Percentiles rank a stretch among this genome's conserved stretches.
Conservation (phyloP, 805 yeast species). For the Yueomyces sinensis region DNA sequence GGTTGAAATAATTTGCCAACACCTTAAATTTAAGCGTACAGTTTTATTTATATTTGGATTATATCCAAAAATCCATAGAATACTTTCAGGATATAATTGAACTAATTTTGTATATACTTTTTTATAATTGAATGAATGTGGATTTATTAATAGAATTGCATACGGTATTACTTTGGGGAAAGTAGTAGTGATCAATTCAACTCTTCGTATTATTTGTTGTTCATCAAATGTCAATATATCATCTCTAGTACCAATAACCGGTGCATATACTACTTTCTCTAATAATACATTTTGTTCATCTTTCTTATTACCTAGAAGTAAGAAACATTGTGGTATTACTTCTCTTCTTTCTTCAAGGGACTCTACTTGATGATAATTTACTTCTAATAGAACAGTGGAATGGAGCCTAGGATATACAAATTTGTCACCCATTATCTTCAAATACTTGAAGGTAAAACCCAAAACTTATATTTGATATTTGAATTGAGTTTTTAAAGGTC, state of each 20-base stretch:
- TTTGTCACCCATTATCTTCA: too few relatives aligned
- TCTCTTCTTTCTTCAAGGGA: neutral
- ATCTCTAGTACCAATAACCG: neutral
- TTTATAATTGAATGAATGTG: slow-evolving; percentile 4
- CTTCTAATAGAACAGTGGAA: slow-evolving; percentile 5
- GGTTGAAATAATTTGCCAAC: neutral
- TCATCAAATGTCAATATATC: slow-evolving; percentile 3
- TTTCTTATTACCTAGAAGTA: slow-evolving; percentile 5
- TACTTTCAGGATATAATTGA: neutral
- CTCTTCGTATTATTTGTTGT: slow-evolving; percentile 2
- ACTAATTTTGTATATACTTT: slow-evolving; percentile 1
- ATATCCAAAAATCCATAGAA: slow-evolving; percentile 5
- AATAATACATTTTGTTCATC: neutral
- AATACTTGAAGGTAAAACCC: too few relatives aligned
- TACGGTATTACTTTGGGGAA: slow-evolving; percentile 2
- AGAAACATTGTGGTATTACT: slow-evolving; percentile 6
- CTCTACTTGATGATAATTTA: slow-evolving; percentile 6
- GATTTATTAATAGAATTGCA: slow-evolving; percentile 5
- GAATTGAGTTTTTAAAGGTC: too few relatives aligned
- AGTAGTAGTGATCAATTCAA: slow-evolving; percentile 3
- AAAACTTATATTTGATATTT: too few relatives aligned
- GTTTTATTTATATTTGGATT: slow-evolving; percentile 1
- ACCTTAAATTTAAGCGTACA: neutral
- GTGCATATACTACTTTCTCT: neutral
- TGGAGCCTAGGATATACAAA: slow-evolving; percentile 1